phyloP scores from a whole-genome alignment of 768 basidiomycete species.

The Cystofilobasidium capitatum region DNA sequence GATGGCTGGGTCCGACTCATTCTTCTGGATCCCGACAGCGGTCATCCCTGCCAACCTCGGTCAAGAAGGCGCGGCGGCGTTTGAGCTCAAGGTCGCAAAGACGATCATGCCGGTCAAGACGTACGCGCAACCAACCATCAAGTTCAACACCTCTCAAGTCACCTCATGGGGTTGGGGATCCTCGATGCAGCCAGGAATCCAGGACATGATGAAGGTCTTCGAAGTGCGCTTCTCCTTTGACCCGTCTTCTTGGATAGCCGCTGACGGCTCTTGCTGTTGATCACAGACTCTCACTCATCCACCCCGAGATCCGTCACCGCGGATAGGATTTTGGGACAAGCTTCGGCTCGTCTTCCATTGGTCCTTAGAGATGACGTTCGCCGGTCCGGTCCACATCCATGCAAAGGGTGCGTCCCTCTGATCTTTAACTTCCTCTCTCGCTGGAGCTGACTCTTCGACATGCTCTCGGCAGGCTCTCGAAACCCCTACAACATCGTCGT shows the following conservation, averaged over 20 bases:
- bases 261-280: not conserved
- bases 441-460: not conserved
- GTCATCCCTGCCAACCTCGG: conserved; percentile 54
- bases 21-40: conserved; percentile 31
- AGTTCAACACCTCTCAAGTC: conserved; percentile 53
- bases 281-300: conserved; percentile 56
- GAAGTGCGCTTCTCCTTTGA: conserved; percentile 41
- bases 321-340: conserved; percentile 93
- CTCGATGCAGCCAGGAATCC: conserved; percentile 73
- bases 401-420: conserved; percentile 59
- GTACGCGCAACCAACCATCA: conserved; percentile 65
- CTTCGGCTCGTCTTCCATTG: conserved; percentile 66
- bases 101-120: conserved; percentile 93
- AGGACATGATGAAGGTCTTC: conserved; percentile 72
- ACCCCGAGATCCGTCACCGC: conserved; percentile 69
- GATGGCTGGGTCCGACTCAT: conserved; percentile 22
- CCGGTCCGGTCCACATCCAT: conserved; percentile 57
- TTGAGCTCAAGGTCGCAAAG: conserved; percentile 64
- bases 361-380: conserved; percentile 59
- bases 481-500: conserved; percentile 63
- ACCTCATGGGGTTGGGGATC: conserved; percentile 81
- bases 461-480: conserved; percentile 53
- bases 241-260: not conserved
- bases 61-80: conserved; percentile 46
- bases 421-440: conserved; percentile 5